Percentiles rank a stretch among this genome's conserved stretches.
Conservation (phyloP, 176 grass and related monocot genomes). For the Eleusine indica region DNA sequence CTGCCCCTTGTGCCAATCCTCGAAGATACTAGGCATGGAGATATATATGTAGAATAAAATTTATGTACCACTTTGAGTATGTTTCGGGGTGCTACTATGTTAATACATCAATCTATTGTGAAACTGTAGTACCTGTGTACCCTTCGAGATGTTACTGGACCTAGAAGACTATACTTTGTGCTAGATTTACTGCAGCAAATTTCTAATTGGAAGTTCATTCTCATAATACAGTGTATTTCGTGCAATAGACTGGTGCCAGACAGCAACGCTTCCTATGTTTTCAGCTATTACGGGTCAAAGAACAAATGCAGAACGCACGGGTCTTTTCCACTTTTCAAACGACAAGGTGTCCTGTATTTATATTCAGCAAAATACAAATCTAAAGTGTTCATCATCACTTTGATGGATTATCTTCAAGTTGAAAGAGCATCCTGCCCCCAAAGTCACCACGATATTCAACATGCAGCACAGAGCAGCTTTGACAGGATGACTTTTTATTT, state of each 20-base stretch:
- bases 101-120: slow-evolving; percentile 40
- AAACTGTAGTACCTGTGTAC: slow-evolving; percentile 43
- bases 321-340: neutral
- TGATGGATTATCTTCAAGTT: neutral
- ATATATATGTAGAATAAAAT: slow-evolving; percentile 82
- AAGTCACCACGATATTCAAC: neutral
- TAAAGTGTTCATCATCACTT: neutral
- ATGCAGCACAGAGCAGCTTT: neutral
- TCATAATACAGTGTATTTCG: neutral
- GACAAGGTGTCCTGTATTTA: neutral
- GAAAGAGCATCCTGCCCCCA: neutral
- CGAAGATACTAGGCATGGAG: slow-evolving; percentile 99
- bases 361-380: neutral
- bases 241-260: neutral
- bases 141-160: slow-evolving; percentile 22
- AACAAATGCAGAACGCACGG: neutral
- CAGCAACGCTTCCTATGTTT: neutral
- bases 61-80: slow-evolving; percentile 53
- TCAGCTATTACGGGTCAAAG: neutral
- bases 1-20: slow-evolving; percentile 88
- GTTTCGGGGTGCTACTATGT: slow-evolving; percentile 40
- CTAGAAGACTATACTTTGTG: slow-evolving; percentile 29
- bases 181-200: slow-evolving; percentile 46
- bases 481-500: neutral
- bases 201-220: slow-evolving; percentile 32